Conservation (phyloP, 2,329 filamentous ascomycete genomes). For the Paracoccidioides brasiliensis region DNA sequence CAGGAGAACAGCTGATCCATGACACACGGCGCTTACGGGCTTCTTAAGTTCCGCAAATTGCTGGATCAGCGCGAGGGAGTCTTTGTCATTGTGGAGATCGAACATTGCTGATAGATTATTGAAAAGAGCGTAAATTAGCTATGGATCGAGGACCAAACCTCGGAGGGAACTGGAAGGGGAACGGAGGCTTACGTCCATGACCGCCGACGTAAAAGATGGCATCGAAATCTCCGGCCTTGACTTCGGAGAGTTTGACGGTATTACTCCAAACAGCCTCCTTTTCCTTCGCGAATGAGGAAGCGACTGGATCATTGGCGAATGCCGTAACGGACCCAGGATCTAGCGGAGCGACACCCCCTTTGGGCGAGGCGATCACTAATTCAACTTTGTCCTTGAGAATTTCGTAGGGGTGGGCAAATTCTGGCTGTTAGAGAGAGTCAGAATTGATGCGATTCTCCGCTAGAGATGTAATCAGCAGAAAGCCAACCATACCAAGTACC, state of each 20-base stretch:
- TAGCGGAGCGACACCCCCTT: slow-evolving; percentile 48
- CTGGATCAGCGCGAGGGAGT: slow-evolving; percentile 33
- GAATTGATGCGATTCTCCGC: not conserved
- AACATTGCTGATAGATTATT: slow-evolving; percentile 31
- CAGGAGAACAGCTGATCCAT: slow-evolving; percentile 34
- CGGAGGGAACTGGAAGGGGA: not conserved
- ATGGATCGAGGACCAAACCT: not conserved
- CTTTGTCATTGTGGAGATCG: slow-evolving; percentile 33
- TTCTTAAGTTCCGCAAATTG: slow-evolving; percentile 37
- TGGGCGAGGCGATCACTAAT: slow-evolving; percentile 48
- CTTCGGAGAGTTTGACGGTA: slow-evolving; percentile 45
- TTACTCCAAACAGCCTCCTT: slow-evolving; percentile 50
- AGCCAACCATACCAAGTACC: slow-evolving; percentile 47
- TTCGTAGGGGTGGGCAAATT: slow-evolving; percentile 53
- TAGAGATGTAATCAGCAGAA: not conserved
- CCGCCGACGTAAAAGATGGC: slow-evolving; percentile 50
- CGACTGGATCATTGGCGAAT: slow-evolving; percentile 42
- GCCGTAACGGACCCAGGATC: slow-evolving; percentile 45
- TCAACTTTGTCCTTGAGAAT: slow-evolving; percentile 42
- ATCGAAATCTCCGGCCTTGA: slow-evolving; percentile 49
- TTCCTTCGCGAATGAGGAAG: slow-evolving; percentile 42
- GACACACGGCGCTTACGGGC: slow-evolving; percentile 39
- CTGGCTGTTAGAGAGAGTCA: slow-evolving; percentile 28
- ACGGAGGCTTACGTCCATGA: slow-evolving; percentile 38
- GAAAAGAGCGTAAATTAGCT: not conserved